Base-by-base conservation (phyloP, 1,139 yeast species). In the Blastobotrys serpentis region DNA sequence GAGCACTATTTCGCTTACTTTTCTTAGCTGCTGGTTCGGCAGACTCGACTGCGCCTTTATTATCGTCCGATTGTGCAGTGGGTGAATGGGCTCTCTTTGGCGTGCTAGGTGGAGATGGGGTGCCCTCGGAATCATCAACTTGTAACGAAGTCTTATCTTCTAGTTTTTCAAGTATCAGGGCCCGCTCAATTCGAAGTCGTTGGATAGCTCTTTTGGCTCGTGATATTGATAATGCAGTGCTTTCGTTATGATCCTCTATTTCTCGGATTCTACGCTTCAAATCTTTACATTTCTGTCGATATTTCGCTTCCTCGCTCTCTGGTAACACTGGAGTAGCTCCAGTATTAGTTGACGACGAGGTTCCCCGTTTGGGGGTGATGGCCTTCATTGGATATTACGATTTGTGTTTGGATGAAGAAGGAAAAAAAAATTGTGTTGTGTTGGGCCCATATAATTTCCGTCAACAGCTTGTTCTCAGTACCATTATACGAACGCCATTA, bases 171-270 rank as follows among this genome's bases (percentile, higher is more conserved):
- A 90, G 69, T 44, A 92, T 70, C 23, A 90, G 73, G 1, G 90
- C 79, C 60, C 94, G 84, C 63, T 92, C 98, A 38, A 89, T 74
- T 51, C 96, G 78, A 46, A 87, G 72, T 55, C 98, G 73, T 56
- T 90, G 82, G 29, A 90, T 82, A 4, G 90, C 79, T 18, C 82
- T 76, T 57, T 86, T 82, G 6, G 95, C 84, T 59, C 97, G 78
- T 14, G 85, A 78, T 33, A 92, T 79, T 1, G 95, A 89, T 34
- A 89, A 70, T 0, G 90, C 78, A 46, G 89, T 80, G 6, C 82
- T 71, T 62, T 88, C 95, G 65, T 92, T 94, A 63, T 81, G 81
- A 47, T 79, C 83, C 61, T 90, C 95, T 36, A 90, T 76, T 57
- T 85, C 89, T 11, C 74, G 72, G 42, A 92, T 82, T 59, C 94